phyloP scores from a whole-genome alignment of 805 yeast species.

The Lachancea cidri region DNA sequence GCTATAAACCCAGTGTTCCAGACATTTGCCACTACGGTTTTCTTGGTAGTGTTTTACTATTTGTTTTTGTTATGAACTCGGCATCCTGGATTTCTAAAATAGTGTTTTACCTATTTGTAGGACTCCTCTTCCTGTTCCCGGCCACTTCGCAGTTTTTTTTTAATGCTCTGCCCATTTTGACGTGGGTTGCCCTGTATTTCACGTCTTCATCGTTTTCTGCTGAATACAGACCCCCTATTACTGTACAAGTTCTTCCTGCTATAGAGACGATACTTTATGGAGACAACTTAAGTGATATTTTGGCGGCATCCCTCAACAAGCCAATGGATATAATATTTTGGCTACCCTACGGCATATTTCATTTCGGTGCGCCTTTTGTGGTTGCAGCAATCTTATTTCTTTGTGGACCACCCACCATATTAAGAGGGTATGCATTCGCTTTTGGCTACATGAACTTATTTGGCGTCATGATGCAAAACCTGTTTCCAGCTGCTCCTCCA shows the following conservation, averaged over 20 bases:
- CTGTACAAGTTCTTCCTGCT: slow-evolving; percentile 84
- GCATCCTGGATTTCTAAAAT: slow-evolving; percentile 40
- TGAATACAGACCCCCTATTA: slow-evolving; percentile 77
- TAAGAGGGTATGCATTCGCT: slow-evolving; percentile 82
- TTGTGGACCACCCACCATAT: slow-evolving; percentile 86
- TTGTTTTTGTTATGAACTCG: slow-evolving; percentile 57
- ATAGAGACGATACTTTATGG: slow-evolving; percentile 90
- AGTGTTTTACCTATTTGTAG: slow-evolving; percentile 35
- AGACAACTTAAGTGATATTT: slow-evolving; percentile 76
- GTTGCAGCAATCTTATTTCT: slow-evolving; percentile 72
- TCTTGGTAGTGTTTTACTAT: slow-evolving; percentile 46
- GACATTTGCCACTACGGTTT: slow-evolving; percentile 53
- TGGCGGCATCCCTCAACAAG: slow-evolving; percentile 65
- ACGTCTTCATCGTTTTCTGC: slow-evolving; percentile 70
- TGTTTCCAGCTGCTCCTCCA: slow-evolving; percentile 95
- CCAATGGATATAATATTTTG: slow-evolving; percentile 81
- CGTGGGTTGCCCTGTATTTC: slow-evolving; percentile 84
- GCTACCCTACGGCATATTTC: slow-evolving; percentile 91
- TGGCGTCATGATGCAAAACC: slow-evolving; percentile 77
- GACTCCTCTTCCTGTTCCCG: slow-evolving; percentile 56
- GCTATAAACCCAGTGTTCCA: slow-evolving; percentile 37
- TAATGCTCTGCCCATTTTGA: slow-evolving; percentile 73
- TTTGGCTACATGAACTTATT: slow-evolving; percentile 90
- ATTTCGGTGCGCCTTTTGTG: slow-evolving; percentile 85
- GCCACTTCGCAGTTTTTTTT: slow-evolving; percentile 78